Base-by-base conservation (phyloP, 2,329 filamentous ascomycete species). In the Acrocalymma vagum region DNA sequence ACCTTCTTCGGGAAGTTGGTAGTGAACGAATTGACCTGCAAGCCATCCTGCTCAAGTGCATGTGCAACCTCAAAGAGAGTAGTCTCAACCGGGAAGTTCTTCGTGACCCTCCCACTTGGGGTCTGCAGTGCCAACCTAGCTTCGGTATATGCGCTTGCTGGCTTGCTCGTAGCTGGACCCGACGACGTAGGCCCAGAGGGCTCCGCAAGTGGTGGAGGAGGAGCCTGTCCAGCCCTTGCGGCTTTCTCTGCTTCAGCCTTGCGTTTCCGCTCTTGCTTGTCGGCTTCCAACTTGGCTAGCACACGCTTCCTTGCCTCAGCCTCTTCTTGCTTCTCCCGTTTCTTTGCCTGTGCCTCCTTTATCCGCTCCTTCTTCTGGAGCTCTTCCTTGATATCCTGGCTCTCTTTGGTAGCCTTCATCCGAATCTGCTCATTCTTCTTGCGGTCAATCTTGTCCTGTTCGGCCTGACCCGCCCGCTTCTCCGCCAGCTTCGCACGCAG, bases 21-120 rank as follows among this genome's bases (percentile, higher is more conserved):
- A 2, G 86, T 84, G 66, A 99, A 96, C 57, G 84, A 90, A 16
- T 77, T 81, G 10, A 95, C 87, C 3, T 83, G 72, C 5, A 82
- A 69, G 0, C 88, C 90, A 33, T 82, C 84, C 49, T 96, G 90
- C 33, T 81, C 71, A 16, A 99, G 67, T 42, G 85, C 81, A 57
- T 92, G 84, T 1, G 89, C 91, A 34, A 99, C 85, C 73, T 99
- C 93, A 59, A 96, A 96, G 9, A 99, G 75, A 0, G 94, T 97
- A 3, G 91, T 95, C 43, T 95, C 90, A 5, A 89, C 91, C 0
- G 90, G 86, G 51, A 95, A 85, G 0, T 88, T 93, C 80, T 96
- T 97, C 73, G 87, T 85, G 38, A 96, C 76, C 47, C 88, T 92
- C 10, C 90, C 90, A 13, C 74, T 77, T 1, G 83, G 67, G 0